phyloP scores from a whole-genome alignment of 2,329 filamentous ascomycete genomes.

The Trichoderma hamatum region DNA sequence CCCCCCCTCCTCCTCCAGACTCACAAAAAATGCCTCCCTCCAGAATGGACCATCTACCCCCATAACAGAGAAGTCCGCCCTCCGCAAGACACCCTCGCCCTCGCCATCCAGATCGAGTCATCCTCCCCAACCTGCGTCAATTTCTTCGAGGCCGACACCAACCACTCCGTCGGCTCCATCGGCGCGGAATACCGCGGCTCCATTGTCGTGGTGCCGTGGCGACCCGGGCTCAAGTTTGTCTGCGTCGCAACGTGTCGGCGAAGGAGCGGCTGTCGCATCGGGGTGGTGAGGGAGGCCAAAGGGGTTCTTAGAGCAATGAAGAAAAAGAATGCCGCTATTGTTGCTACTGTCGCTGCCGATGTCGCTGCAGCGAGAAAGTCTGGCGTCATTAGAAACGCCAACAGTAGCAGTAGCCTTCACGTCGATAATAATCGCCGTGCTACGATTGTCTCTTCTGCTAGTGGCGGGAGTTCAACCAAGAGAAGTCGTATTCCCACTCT shows the following conservation, averaged over 20 bases:
- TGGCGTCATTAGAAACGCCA: no score
- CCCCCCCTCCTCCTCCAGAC: not conserved
- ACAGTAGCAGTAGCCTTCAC: not conserved
- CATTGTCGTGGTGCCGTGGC: constrained; percentile 21
- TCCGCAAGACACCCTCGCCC: constrained; percentile 12
- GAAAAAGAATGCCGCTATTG: not conserved
- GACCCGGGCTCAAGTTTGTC: constrained; percentile 10
- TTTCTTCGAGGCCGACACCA: constrained; percentile 2
- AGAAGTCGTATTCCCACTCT: not conserved
- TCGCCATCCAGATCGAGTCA: constrained; percentile 21
- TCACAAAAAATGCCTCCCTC: constrained; percentile 13
- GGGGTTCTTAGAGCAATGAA: not conserved
- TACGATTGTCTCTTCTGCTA: not conserved
- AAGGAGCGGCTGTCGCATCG: constrained; percentile 8
- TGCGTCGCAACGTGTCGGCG: not conserved
- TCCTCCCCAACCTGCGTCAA: not conserved
- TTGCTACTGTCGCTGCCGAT: not conserved
- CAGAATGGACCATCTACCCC: constrained; percentile 19
- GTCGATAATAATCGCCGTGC: not conserved
- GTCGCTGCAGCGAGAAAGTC: not conserved
- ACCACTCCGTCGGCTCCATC: constrained; percentile 21
- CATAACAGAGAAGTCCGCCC: constrained; percentile 9
- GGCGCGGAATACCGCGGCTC: constrained; percentile 21
- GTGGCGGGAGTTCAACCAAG: not conserved
- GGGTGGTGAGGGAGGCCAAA: constrained; percentile 4